phyloP scores from a whole-genome alignment of 1,139 yeast species.

The Magnusiomyces magnusii region DNA sequence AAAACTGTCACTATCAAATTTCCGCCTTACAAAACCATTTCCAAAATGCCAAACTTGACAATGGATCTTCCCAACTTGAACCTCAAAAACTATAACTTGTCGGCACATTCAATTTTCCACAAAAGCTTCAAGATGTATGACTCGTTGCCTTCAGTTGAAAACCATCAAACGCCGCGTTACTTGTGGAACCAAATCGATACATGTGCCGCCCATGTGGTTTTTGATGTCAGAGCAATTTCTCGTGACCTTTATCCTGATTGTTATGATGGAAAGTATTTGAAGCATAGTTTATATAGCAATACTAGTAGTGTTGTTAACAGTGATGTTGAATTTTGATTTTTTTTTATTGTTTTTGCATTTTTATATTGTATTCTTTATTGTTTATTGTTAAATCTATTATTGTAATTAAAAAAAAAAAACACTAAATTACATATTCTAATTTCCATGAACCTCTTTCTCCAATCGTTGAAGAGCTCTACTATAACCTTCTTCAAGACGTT shows the following conservation, averaged over 20 bases:
- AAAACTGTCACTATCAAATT: conserved; percentile 2
- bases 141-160: background rate
- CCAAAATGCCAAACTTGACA: background rate
- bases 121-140: background rate
- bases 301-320: background rate
- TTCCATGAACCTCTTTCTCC: conserved; percentile 36
- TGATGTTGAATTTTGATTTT: background rate
- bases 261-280: background rate
- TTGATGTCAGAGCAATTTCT: conserved; percentile 2
- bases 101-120: background rate
- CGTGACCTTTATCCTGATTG: background rate
- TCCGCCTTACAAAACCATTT: background rate
- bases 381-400: no score
- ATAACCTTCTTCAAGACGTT: conserved; percentile 34
- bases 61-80: background rate
- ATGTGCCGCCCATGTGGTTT: background rate
- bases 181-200: background rate
- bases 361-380: no score
- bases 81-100: background rate
- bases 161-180: background rate
- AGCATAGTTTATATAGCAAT: background rate
- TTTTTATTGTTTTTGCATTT: background rate
- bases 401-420: background rate
- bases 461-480: conserved; percentile 39
- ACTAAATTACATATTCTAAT: conserved; percentile 3